Evolutionary conservation across 169 alveolate genomes (phyloP).

Genomic region (Cryptosporidium sp.): DNA sequence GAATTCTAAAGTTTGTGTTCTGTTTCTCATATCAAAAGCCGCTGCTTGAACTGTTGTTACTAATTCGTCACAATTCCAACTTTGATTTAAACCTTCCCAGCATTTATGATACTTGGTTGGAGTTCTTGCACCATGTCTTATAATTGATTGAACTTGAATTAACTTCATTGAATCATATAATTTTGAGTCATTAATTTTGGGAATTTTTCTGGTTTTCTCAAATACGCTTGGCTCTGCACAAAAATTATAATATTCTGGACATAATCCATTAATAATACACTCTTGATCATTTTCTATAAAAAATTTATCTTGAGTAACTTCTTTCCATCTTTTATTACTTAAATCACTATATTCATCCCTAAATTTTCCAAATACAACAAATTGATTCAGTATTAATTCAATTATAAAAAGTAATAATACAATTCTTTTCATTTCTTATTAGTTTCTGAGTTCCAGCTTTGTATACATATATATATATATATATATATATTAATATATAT

Average conservation of each 20-base stretch:
- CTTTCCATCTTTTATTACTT: background rate
- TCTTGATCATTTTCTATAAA: background rate
- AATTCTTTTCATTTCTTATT: background rate
- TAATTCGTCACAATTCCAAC: constrained; percentile 71
- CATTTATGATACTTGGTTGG: constrained; percentile 73
- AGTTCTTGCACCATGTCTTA: constrained; percentile 75
- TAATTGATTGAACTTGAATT: constrained; percentile 67
- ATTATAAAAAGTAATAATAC: too few relatives aligned
- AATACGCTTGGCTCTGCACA: constrained; percentile 56
- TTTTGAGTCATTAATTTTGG: constrained; percentile 4
- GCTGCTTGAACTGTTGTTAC: constrained; percentile 69
- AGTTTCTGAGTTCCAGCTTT: background rate
- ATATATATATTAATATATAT: too few relatives aligned
- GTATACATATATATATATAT: too few relatives aligned
- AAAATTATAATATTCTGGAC: constrained; percentile 51
- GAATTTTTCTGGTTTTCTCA: constrained; percentile 44
- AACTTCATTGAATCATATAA: constrained; percentile 9
- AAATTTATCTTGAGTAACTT: background rate
- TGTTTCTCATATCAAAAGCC: constrained; percentile 51
- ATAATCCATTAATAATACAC: constrained; percentile 41
- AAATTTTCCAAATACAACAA: background rate
- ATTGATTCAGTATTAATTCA: too few relatives aligned
- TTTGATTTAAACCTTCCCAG: constrained; percentile 65
- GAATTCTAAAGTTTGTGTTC: constrained; percentile 65
- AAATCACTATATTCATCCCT: background rate